Conservation (phyloP, 495 filamentous ascomycete species). For the Chaetomium tenue region DNA sequence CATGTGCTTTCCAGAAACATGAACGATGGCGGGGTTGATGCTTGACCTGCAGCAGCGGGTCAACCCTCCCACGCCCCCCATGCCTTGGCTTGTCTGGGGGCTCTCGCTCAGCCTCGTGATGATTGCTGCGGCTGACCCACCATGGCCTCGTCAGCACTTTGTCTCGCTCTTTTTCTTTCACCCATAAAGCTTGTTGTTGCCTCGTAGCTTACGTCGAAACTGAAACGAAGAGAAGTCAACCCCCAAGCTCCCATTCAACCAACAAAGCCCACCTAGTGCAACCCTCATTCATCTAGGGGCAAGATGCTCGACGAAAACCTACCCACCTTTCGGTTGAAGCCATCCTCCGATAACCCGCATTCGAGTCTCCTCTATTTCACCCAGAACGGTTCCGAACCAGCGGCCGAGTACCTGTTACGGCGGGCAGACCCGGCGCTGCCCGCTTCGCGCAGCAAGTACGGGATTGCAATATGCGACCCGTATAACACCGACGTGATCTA, state of each 20-base stretch:
- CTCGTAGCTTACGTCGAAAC: not conserved
- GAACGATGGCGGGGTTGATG: constrained; percentile 7
- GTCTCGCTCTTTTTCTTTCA: not conserved
- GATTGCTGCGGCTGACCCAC: constrained; percentile 12
- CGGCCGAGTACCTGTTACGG: constrained; percentile 72
- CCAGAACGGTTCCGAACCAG: constrained; percentile 75
- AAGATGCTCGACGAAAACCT: constrained; percentile 94
- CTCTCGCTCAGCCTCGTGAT: constrained; percentile 15
- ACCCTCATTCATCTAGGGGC: constrained; percentile 1
- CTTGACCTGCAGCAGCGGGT: not conserved
- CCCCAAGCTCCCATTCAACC: not conserved
- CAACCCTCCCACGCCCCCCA: not conserved
- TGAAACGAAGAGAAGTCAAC: not conserved
- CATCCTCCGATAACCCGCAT: constrained; percentile 43
- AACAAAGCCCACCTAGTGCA: not conserved
- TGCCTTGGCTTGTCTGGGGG: not conserved
- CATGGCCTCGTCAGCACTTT: constrained; percentile 5
- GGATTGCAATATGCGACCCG: constrained; percentile 78
- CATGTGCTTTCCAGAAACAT: not conserved
- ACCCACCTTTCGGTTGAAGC: constrained; percentile 57
- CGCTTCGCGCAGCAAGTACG: constrained; percentile 77
- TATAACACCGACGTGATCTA: constrained; percentile 78
- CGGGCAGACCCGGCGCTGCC: constrained; percentile 68
- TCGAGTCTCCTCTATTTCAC: constrained; percentile 67
- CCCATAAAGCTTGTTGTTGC: not conserved